Evolutionary conservation across 306 rosid genomes (phyloP).

Genomic region (Citrullus amarus): DNA sequence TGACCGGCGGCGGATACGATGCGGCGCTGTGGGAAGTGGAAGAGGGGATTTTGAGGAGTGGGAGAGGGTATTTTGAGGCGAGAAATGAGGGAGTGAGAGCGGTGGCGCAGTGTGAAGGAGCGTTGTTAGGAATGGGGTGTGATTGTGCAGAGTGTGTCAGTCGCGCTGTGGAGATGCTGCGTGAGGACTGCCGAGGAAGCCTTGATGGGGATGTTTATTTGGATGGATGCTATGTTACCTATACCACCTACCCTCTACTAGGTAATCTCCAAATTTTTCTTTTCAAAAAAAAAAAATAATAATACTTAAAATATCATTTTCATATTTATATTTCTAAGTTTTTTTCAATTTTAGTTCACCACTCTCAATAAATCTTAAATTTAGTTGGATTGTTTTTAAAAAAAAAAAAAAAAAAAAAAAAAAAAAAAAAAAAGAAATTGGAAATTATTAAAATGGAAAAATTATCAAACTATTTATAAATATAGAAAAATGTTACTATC

Average conservation of each 20-base stretch:
- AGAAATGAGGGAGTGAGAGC: constrained; percentile 24
- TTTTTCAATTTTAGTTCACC: no score
- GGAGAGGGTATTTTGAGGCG: constrained; percentile 24
- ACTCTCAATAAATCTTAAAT: no score
- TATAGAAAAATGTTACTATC: no score
- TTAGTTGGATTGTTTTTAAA: no score
- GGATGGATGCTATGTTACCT: constrained; percentile 42
- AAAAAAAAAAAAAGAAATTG: no score
- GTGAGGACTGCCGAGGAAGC: constrained; percentile 33
- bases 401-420: no score
- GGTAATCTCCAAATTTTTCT: neutral
- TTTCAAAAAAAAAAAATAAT: no score
- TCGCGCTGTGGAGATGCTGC: constrained; percentile 34
- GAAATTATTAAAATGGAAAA: no score
- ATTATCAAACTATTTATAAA: no score
- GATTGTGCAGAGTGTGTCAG: constrained; percentile 49
- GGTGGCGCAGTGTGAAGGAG: constrained; percentile 60
- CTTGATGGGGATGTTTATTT: constrained; percentile 45
- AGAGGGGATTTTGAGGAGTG: constrained; percentile 21
- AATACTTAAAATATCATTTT: no score
- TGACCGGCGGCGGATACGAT: no score
- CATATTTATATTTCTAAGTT: no score
- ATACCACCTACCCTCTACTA: constrained; percentile 7
- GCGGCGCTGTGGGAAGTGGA: constrained; percentile 32
- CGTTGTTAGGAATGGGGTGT: constrained; percentile 22